These are phyloP conservation scores for Phialophora expanda DNA, from an alignment of 2,329 filamentous ascomycete genomes.

Conservation along the genomic window DNA sequence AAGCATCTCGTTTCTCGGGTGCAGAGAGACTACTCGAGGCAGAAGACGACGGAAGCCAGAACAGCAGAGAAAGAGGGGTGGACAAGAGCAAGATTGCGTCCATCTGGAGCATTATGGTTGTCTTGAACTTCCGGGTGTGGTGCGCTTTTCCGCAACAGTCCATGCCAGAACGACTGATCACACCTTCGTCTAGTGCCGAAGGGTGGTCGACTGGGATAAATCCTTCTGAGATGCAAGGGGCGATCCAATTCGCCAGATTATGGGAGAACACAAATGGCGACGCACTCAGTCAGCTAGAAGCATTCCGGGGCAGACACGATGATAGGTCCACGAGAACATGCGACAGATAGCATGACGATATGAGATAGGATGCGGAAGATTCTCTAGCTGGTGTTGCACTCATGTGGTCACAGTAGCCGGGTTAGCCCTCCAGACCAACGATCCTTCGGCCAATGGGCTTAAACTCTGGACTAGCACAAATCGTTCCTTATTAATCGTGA, in stretches of 20 bases:
- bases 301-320: not conserved
- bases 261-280: not conserved
- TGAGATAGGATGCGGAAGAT: slow-evolving; percentile 21
- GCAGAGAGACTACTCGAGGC: too few relatives aligned
- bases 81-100: not conserved
- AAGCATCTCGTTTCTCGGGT: slow-evolving; percentile 2
- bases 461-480: not conserved
- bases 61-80: not conserved
- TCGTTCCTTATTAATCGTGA: not conserved
- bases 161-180: slow-evolving; percentile 12
- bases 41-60: not conserved
- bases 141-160: slow-evolving; percentile 8
- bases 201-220: slow-evolving; percentile 2
- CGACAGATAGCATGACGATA: slow-evolving; percentile 19
- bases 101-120: slow-evolving; percentile 4
- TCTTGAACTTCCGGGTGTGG: not conserved
- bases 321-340: slow-evolving; percentile 15
- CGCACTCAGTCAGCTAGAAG: not conserved
- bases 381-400: slow-evolving; percentile 5
- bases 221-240: slow-evolving; percentile 1
- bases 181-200: slow-evolving; percentile 2
- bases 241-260: slow-evolving; percentile 10
- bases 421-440: slow-evolving; percentile 4
- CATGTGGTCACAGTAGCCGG: slow-evolving; percentile 1
- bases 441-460: not conserved